phyloP scores from a whole-genome alignment of 2,329 filamentous ascomycete genomes.

The Aspergillus carbonarius region DNA sequence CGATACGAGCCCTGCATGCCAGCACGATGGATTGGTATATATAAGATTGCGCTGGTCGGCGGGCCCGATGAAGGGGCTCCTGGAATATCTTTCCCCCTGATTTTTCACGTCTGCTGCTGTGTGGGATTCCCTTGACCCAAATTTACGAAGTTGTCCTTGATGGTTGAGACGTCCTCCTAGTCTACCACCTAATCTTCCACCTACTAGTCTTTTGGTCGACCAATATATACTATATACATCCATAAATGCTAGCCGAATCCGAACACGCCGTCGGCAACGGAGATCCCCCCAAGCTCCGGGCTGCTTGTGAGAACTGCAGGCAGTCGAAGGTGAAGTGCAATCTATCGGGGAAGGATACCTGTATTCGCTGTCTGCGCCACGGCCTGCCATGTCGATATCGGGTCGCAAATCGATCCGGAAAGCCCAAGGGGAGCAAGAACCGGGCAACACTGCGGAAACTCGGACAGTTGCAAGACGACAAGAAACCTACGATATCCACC shows the following conservation, averaged over 20 bases:
- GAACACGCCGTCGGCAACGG: slow-evolving; percentile 20
- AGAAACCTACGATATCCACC: slow-evolving; percentile 21
- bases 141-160: neutral
- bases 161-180: too few relatives aligned
- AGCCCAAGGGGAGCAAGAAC: slow-evolving; percentile 43
- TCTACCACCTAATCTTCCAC: neutral
- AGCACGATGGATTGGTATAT: slow-evolving; percentile 7
- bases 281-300: slow-evolving; percentile 37
- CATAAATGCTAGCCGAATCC: slow-evolving; percentile 30
- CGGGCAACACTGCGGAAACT: slow-evolving; percentile 38
- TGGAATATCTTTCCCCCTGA: neutral
- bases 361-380: slow-evolving; percentile 39
- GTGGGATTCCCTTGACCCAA: neutral
- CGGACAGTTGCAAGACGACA: slow-evolving; percentile 34
- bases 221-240: neutral
- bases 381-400: slow-evolving; percentile 39
- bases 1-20: slow-evolving; percentile 21
- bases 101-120: neutral
- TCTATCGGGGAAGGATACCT: slow-evolving; percentile 36
- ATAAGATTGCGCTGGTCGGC: slow-evolving; percentile 12
- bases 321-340: slow-evolving; percentile 44
- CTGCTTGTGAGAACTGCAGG: slow-evolving; percentile 41
- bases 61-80: neutral
- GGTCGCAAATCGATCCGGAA: slow-evolving; percentile 40
- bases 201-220: neutral